Base-by-base conservation (phyloP, 768 basidiomycete species). In the Boletus vinaceobasis region DNA sequence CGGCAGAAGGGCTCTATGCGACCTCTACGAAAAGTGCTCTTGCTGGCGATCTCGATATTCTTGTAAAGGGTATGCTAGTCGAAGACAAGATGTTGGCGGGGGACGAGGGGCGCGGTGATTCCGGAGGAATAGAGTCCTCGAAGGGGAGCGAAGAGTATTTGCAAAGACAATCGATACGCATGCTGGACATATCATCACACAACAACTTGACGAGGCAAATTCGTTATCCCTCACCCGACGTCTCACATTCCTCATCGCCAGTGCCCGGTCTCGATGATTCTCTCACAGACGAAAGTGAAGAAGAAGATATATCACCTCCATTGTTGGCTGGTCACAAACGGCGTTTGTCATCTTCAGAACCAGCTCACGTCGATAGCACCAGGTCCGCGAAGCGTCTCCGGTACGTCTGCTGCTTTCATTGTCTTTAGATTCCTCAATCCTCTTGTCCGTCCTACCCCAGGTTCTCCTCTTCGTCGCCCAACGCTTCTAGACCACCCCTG, bases 31-130 rank as follows among this genome's bases (percentile, higher is more conserved):
- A 66, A 54, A 75, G 72, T 5, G 50, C 59, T 0, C 51, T 75
- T 5, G 69, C 68, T 1, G 35, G 53, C 0, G 67, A 65, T n/a
- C 52, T 76, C 2, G 70, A 70, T 45, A 36, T 55, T 2, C 60
- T 65, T 11, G 66, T 74, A 13, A 67, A 70, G 48, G 69, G 71
- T 53, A 56, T 71, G 50, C 60, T 66, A 0, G 64, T 57, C 5
- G 43, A 43, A 7, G 53, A 51, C 7, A 45, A 14, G 19, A 10
- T 15, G 14, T 14, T 7, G 5, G 46, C 2, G 10, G 9, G 26
- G 9, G 43, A 29, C 5, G 8, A 17, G 0, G 11, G 10, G 26
- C 7, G 4, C 3, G 10, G 26, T n/a, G 27, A n/a, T 26, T 9
- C 6, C 17, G 9, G 17, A 43, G 7, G 10, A 31, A 44, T 21